Percentiles rank a stretch among this genome's conserved stretches.
phyloP scores from a whole-genome alignment of 2,329 filamentous ascomycete genomes.

The Didymella keratinophila region DNA sequence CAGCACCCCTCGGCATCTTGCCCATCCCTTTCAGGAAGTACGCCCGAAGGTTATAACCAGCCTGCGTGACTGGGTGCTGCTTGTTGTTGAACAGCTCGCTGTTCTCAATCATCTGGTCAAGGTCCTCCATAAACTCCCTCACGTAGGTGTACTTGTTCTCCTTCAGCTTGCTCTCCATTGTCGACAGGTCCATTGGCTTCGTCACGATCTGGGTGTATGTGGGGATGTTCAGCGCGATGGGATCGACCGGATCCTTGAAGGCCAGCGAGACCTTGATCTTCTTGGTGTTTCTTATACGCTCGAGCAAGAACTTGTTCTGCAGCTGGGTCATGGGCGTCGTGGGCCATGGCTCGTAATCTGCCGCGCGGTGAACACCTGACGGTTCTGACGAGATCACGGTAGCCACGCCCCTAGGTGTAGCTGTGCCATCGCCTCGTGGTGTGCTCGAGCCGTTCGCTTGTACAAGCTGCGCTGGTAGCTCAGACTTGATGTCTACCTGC shows the following conservation, averaged over 20 bases:
- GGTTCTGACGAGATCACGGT: slow-evolving; percentile 44
- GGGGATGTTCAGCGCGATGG: slow-evolving; percentile 76
- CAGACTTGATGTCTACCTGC: slow-evolving; percentile 53
- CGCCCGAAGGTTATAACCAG: slow-evolving; percentile 68
- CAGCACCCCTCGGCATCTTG: slow-evolving; percentile 64
- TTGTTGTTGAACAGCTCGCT: slow-evolving; percentile 82
- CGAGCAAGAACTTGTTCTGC: slow-evolving; percentile 69
- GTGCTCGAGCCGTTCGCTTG: slow-evolving; percentile 18
- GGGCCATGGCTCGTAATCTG: slow-evolving; percentile 45
- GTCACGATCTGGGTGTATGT: slow-evolving; percentile 76
- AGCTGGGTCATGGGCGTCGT: slow-evolving; percentile 57
- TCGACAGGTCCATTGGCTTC: slow-evolving; percentile 82
- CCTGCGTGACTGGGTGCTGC: slow-evolving; percentile 74
- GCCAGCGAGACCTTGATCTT: slow-evolving; percentile 81
- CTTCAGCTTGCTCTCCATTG: slow-evolving; percentile 83
- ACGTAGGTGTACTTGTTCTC: slow-evolving; percentile 72
- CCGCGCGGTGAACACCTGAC: slow-evolving; percentile 43
- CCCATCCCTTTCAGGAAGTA: slow-evolving; percentile 68
- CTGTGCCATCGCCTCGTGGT: slow-evolving; percentile 38
- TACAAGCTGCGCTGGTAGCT: slow-evolving; percentile 48
- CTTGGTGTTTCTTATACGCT: slow-evolving; percentile 76
- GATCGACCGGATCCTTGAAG: slow-evolving; percentile 81
- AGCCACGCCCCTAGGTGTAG: slow-evolving; percentile 25
- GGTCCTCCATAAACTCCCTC: slow-evolving; percentile 76
- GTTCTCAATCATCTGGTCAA: slow-evolving; percentile 81